Conservation (phyloP, 2,329 filamentous ascomycete species). For the Neopestalotiopsis sp. region DNA sequence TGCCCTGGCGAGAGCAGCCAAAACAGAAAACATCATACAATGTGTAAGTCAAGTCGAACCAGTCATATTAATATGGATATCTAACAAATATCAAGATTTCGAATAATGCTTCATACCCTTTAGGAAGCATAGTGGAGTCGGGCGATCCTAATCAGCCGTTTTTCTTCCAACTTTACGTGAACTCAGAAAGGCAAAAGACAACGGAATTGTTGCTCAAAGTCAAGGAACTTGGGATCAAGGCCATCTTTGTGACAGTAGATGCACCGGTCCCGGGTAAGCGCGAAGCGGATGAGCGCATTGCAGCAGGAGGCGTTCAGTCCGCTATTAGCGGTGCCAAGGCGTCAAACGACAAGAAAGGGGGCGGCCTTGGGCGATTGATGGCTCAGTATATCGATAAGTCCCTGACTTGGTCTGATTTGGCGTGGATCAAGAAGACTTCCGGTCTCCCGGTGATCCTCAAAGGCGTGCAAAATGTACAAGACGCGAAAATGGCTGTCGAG, state of each 20-base stretch:
- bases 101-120: conserved; percentile 33
- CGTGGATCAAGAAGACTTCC: conserved; percentile 53
- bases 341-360: conserved; percentile 57
- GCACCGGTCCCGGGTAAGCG: conserved; percentile 80
- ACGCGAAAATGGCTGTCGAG: conserved; percentile 56
- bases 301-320: conserved; percentile 47
- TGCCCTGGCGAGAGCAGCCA: conserved; percentile 59
- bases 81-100: conserved; percentile 27
- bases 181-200: conserved; percentile 59
- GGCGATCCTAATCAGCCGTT: conserved; percentile 29
- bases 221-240: conserved; percentile 48
- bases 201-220: conserved; percentile 54
- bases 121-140: conserved; percentile 35
- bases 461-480: conserved; percentile 61
- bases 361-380: conserved; percentile 58
- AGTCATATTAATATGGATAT: not conserved
- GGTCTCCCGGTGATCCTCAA: conserved; percentile 61
- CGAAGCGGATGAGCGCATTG: conserved; percentile 60
- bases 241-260: conserved; percentile 49
- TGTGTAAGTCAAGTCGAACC: conserved; percentile 55
- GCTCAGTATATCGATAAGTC: conserved; percentile 56
- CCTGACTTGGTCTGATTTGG: conserved; percentile 58
- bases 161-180: conserved; percentile 69
- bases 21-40: conserved; percentile 58
- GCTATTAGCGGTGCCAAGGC: conserved; percentile 47